Evolutionary conservation across 345 rosid species (phyloP).

Genomic region (Capsella bursapastoris): DNA sequence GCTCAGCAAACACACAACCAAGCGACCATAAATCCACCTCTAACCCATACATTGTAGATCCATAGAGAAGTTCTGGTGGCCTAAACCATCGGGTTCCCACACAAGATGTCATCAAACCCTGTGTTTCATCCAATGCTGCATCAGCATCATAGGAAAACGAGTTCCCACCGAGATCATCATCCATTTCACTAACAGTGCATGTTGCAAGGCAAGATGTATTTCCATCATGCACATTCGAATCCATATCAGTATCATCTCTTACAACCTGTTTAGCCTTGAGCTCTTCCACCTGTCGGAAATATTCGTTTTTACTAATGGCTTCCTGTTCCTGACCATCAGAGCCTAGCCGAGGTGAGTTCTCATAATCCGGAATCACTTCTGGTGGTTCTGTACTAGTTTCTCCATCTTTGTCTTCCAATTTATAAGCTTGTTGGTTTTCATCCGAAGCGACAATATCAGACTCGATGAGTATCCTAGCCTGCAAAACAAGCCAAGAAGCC

Average conservation of each 20-base stretch:
- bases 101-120: slow-evolving; percentile 77
- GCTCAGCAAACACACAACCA: slow-evolving; percentile 90
- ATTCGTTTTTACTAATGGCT: slow-evolving; percentile 54
- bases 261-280: slow-evolving; percentile 54
- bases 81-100: slow-evolving; percentile 99
- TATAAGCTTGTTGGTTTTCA: slow-evolving; percentile 47
- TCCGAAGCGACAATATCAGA: slow-evolving; percentile 53
- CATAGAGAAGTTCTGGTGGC: slow-evolving; percentile 90
- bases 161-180: slow-evolving; percentile 66
- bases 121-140: slow-evolving; percentile 51
- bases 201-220: slow-evolving; percentile 90
- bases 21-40: slow-evolving; percentile 91
- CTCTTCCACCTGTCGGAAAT: slow-evolving; percentile 56
- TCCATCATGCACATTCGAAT: slow-evolving; percentile 64
- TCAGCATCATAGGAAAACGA: slow-evolving; percentile 65
- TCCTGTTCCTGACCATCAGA: slow-evolving; percentile 43
- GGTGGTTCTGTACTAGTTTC: slow-evolving; percentile 44
- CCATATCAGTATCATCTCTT: slow-evolving; percentile 63
- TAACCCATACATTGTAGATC: slow-evolving; percentile 78
- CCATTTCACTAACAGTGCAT: slow-evolving; percentile 66
- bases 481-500: slow-evolving; percentile 36
- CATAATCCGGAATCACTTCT: slow-evolving; percentile 49
- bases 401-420: slow-evolving; percentile 38
- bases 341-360: slow-evolving; percentile 43
- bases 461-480: slow-evolving; percentile 92